Conservation (phyloP, 75 land plant species). For the Isoetes taiwanensis region DNA sequence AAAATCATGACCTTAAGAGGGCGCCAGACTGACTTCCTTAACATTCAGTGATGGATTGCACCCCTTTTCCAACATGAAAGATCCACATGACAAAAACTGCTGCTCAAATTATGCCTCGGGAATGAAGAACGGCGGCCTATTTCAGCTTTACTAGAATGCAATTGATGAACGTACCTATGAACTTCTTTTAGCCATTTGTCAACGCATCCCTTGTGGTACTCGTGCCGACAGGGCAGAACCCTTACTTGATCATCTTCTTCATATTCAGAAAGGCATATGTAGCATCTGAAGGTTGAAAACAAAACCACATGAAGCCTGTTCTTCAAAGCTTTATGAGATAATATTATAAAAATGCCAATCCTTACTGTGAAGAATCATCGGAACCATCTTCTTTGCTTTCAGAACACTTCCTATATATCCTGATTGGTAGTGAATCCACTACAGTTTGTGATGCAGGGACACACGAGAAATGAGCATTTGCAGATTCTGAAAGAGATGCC, state of each 20-base stretch:
- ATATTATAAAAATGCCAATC: neutral
- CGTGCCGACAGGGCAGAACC: slow-evolving; percentile 76
- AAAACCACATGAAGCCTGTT: no score
- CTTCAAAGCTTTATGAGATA: neutral
- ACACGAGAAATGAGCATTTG: slow-evolving; percentile 47
- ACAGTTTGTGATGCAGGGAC: slow-evolving; percentile 69
- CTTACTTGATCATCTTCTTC: slow-evolving; percentile 76
- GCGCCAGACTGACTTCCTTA: no score
- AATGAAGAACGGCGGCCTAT: no score
- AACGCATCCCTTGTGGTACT: slow-evolving; percentile 64
- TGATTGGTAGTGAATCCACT: slow-evolving; percentile 63
- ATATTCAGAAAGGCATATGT: slow-evolving; percentile 85
- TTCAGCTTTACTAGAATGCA: neutral
- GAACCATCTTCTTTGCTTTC: slow-evolving; percentile 13
- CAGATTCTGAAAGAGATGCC: slow-evolving; percentile 51
- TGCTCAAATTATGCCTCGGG: neutral
- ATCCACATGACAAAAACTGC: no score
- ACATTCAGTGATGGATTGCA: no score
- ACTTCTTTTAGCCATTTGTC: slow-evolving; percentile 94
- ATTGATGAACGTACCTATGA: slow-evolving; percentile 90
- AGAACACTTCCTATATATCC: slow-evolving; percentile 34
- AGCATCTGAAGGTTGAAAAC: slow-evolving; percentile 65
- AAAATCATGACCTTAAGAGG: no score
- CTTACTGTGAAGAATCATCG: slow-evolving; percentile 65
- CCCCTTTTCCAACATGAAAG: no score